A percentile compares a stretch with the other conserved stretches of the same genome.
Conservation (phyloP, 805 yeast genomes). For the Cyberlindnera nakhonratchasimensis region DNA sequence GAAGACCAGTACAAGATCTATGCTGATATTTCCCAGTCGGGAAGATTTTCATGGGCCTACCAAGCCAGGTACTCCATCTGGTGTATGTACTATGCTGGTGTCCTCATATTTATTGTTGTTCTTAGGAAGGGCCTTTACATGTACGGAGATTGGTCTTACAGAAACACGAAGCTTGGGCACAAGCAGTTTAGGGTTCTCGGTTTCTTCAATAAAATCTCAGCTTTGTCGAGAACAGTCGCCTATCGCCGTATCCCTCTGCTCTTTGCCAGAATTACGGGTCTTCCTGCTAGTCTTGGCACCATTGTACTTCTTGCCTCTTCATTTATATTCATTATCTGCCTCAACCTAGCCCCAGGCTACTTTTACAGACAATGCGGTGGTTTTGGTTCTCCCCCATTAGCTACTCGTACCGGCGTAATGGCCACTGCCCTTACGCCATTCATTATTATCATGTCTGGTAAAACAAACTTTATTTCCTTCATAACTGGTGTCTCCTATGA, state of each 20-base stretch:
- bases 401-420: conserved; percentile 50
- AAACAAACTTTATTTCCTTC: conserved; percentile 45
- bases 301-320: conserved; percentile 32
- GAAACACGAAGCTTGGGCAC: conserved; percentile 16
- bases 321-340: conserved; percentile 33
- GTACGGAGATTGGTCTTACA: conserved; percentile 17
- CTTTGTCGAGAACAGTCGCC: conserved; percentile 30
- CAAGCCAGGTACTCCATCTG: conserved; percentile 17
- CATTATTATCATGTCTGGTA: conserved; percentile 48
- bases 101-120: conserved; percentile 7
- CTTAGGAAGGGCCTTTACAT: conserved; percentile 12
- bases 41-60: conserved; percentile 17
- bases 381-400: conserved; percentile 59
- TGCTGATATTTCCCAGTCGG: conserved; percentile 14
- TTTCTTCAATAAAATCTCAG: conserved; percentile 23
- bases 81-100: conserved; percentile 19
- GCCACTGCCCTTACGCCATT: conserved; percentile 50
- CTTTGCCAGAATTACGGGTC: conserved; percentile 35
- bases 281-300: conserved; percentile 37
- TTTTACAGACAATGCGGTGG: conserved; percentile 51
- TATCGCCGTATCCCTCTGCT: conserved; percentile 33
- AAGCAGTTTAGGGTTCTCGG: background rate
- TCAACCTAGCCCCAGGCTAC: conserved; percentile 42
- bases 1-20: conserved; percentile 3
- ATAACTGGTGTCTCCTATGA: conserved; percentile 55